Conservation (phyloP, 495 filamentous ascomycete species). For the Letharia lupina region DNA sequence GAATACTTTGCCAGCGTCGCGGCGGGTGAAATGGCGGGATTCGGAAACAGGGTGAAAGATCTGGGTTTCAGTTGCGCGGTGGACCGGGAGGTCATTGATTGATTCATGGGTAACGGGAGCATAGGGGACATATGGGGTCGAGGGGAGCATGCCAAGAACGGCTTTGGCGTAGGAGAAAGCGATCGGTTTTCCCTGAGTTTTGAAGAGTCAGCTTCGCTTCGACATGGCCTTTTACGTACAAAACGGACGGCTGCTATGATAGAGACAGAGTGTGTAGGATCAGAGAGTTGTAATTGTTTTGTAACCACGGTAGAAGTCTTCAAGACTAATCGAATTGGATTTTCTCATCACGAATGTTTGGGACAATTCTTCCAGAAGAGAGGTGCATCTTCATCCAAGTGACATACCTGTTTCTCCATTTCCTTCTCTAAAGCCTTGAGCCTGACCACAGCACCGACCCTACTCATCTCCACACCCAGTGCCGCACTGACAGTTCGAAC, state of each 20-base stretch:
- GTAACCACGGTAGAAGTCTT: constrained; percentile 66
- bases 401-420: constrained; percentile 61
- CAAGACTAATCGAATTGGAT: constrained; percentile 97
- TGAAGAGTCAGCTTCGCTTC: not conserved
- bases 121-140: constrained; percentile 34
- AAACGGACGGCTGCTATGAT: not conserved
- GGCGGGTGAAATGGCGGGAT: constrained; percentile 80
- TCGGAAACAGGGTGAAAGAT: constrained; percentile 87
- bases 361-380: not conserved
- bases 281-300: constrained; percentile 43
- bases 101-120: constrained; percentile 55
- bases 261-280: constrained; percentile 12
- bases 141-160: constrained; percentile 73
- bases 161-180: constrained; percentile 68
- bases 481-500: constrained; percentile 72
- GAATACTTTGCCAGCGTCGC: constrained; percentile 83
- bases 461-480: constrained; percentile 70
- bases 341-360: constrained; percentile 57
- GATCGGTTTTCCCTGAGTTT: constrained; percentile 62
- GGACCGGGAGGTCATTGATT: constrained; percentile 85
- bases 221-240: not conserved
- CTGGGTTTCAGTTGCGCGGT: constrained; percentile 69
- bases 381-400: constrained; percentile 21
- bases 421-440: constrained; percentile 80
- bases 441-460: constrained; percentile 81